These are phyloP conservation scores for Amphicarpaea edgeworthii DNA, from an alignment of 306 rosid genomes.

Conservation along the genomic window DNA sequence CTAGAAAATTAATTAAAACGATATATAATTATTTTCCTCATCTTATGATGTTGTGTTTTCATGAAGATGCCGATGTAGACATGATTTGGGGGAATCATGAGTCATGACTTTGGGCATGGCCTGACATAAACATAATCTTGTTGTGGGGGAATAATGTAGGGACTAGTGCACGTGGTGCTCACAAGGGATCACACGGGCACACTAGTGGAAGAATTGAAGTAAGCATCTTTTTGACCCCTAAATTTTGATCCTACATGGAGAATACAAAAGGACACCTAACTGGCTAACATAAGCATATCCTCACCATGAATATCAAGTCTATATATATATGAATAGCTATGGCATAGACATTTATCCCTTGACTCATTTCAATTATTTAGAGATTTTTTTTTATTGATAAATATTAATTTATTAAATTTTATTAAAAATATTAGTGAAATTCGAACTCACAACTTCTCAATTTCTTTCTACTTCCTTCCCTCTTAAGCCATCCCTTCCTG, in stretches of 20 bases:
- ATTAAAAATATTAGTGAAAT: too few species aligned
- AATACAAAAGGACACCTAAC: conserved; percentile 30
- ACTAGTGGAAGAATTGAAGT: conserved; percentile 36
- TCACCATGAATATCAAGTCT: conserved; percentile 4
- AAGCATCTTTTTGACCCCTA: conserved; percentile 20
- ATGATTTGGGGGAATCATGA: conserved; percentile 37
- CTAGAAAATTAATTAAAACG: conserved; percentile 15
- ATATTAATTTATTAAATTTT: too few species aligned
- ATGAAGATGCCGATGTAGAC: conserved; percentile 17
- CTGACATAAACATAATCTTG: background rate
- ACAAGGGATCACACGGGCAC: conserved; percentile 40
- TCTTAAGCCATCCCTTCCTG: too few species aligned
- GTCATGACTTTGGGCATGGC: conserved; percentile 2
- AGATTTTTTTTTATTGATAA: too few species aligned
- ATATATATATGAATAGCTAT: background rate
- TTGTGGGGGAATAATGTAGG: conserved; percentile 50
- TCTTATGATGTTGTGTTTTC: conserved; percentile 31
- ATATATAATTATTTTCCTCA: background rate
- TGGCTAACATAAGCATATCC: conserved; percentile 8
- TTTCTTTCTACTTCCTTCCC: too few species aligned
- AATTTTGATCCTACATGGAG: background rate
- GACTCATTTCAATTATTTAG: too few species aligned
- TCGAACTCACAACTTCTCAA: too few species aligned
- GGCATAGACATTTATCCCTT: conserved; percentile 1
- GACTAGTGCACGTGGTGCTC: conserved; percentile 50